Evolutionary conservation across 148 eudicot species (phyloP), one percentile per base, ranked within the genome.

Genomic region (Hydrangea macrophylla): DNA sequence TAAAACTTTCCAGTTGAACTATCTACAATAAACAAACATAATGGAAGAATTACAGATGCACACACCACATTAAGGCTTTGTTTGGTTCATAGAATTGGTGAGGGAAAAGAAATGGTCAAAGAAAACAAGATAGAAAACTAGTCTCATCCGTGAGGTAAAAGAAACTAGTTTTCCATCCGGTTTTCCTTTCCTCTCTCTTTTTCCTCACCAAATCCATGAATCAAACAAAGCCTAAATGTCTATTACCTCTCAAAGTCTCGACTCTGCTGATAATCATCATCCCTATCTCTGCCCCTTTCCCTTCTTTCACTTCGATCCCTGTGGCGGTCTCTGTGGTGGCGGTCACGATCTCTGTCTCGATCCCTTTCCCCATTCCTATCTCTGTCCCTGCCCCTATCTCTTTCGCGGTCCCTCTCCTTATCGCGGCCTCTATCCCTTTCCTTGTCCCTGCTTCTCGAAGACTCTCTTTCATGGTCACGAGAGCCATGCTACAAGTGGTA

Each of bases 241-340:
- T 4, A 40, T 61, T 73, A 90, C 97, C 91, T 84, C 31, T 83
- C 94, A 84, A 73, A 64, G 67, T 84, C 86, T 33, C 87, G 84
- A 76, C 88, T 81, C 55, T 83, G 76, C 76, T 75, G 71, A 51
- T 73, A 71, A 57, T 83, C 78, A 76, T 85, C 94, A 70, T 83
- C 88, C 62, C 89, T 90, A 33, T 76, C 84, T 18, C 80, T 67
- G 12, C 79, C 83, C 55, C 77, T 71, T 2, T 79, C 78, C 53
- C 78, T 68, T 9, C 70, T 75, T 20, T 72, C 40, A 4, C 55
- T 76, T n/a, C 70, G 71, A 0, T 74, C 76, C 27, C 81, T 70
- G 1, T 68, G 81, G 36, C 79, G 74, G 0, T 70, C 88, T 62
- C 75, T 79, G 0, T 48, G 53, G 0, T 68, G 83, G 23, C 81